Evolutionary conservation across 805 yeast species (phyloP).

Genomic region (Barnettozyma botsteinii): DNA sequence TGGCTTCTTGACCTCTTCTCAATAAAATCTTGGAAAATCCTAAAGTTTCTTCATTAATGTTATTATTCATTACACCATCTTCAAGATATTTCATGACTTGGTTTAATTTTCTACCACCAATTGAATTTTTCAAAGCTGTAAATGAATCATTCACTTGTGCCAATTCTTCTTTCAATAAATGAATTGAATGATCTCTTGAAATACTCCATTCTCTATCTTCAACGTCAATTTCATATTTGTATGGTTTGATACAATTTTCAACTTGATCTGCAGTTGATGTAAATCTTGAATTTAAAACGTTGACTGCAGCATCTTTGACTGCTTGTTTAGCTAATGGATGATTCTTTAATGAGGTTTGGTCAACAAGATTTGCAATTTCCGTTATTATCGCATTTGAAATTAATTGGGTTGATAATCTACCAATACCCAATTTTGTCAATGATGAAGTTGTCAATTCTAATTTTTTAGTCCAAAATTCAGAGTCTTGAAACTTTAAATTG

Average conservation of each 20-base stretch:
- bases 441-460: constrained; percentile 79
- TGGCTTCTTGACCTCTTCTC: constrained; percentile 76
- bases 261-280: constrained; percentile 97
- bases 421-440: constrained; percentile 89
- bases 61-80: constrained; percentile 29
- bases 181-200: constrained; percentile 73
- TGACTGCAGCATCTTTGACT: constrained; percentile 77
- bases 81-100: constrained; percentile 75
- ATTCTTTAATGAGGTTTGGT: constrained; percentile 66
- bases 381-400: constrained; percentile 74
- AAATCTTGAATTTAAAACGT: constrained; percentile 71
- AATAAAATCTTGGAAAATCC: constrained; percentile 79
- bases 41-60: constrained; percentile 51
- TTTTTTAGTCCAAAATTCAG: constrained; percentile 76
- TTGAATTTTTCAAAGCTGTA: constrained; percentile 51
- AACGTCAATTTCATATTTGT: constrained; percentile 92
- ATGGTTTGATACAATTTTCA: constrained; percentile 96
- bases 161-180: constrained; percentile 74
- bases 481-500: constrained; percentile 55
- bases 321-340: constrained; percentile 84
- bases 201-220: constrained; percentile 91
- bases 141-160: constrained; percentile 70
- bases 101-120: constrained; percentile 79
- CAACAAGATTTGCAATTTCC: constrained; percentile 71
- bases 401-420: constrained; percentile 78